Percentiles rank a stretch among this genome's conserved stretches.
Evolutionary conservation across 768 basidiomycete genomes (phyloP).

Genomic region (Chalciporus chontae): DNA sequence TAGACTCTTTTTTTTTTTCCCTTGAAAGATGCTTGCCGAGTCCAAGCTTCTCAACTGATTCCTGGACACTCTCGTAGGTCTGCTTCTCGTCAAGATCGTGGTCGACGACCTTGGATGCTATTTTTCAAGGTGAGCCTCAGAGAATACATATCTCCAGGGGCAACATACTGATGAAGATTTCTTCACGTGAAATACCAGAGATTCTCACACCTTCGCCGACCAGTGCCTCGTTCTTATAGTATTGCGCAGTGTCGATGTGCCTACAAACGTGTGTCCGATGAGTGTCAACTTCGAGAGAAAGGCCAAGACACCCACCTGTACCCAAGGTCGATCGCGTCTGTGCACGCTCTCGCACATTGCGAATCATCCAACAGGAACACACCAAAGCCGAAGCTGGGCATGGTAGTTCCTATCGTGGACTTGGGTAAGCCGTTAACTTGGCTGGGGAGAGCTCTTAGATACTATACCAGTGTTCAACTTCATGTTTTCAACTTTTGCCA

Average conservation of each 20-base stretch:
- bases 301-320: slow-evolving; percentile 20
- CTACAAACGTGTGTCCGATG: slow-evolving; percentile 7
- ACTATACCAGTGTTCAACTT: slow-evolving; percentile 11
- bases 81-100: slow-evolving; percentile 13
- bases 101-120: slow-evolving; percentile 22
- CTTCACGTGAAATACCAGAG: slow-evolving; percentile 21
- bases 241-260: slow-evolving; percentile 26
- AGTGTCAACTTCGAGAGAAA: background rate
- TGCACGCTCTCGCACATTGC: slow-evolving; percentile 13
- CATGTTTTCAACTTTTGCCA: slow-evolving; percentile 8
- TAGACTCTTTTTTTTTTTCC: background rate
- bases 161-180: slow-evolving; percentile 29
- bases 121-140: background rate
- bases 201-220: slow-evolving; percentile 26
- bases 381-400: slow-evolving; percentile 28
- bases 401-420: slow-evolving; percentile 13
- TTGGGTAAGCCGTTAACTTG: background rate
- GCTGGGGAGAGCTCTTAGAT: background rate
- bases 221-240: slow-evolving; percentile 23
- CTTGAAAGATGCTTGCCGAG: slow-evolving; percentile 7
- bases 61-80: slow-evolving; percentile 12
- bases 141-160: background rate
- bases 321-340: slow-evolving; percentile 20
- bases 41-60: slow-evolving; percentile 25
- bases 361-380: slow-evolving; percentile 17